These are phyloP conservation scores for Termitomyces sp. DNA, from an alignment of 768 basidiomycete genomes.

Conservation along the genomic window DNA sequence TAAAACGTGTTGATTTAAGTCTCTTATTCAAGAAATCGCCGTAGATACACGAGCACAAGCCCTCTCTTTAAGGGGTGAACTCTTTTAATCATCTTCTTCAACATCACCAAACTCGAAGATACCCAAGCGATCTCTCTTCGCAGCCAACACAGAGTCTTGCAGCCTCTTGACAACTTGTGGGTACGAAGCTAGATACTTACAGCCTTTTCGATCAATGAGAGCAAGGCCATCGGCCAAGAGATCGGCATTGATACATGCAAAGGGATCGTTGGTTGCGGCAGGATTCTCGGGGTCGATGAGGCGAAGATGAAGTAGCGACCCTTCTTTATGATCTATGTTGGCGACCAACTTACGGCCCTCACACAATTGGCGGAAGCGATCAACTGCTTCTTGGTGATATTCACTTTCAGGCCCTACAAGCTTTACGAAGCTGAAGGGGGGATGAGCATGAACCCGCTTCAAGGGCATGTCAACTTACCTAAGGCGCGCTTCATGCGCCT, in stretches of 20 bases:
- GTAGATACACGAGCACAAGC: background rate
- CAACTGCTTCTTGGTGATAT: conserved; percentile 79
- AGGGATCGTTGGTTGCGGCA: conserved; percentile 55
- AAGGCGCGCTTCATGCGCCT: conserved; percentile 91
- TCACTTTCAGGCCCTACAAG: conserved; percentile 78
- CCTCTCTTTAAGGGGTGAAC: background rate
- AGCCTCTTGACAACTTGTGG: conserved; percentile 63
- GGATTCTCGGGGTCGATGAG: conserved; percentile 88
- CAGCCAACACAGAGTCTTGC: conserved; percentile 50
- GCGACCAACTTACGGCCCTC: conserved; percentile 96
- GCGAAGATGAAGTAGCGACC: conserved; percentile 74
- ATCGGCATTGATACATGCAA: conserved; percentile 83
- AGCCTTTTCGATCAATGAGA: conserved; percentile 68
- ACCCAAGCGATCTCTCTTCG: conserved; percentile 71
- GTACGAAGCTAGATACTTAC: conserved; percentile 68
- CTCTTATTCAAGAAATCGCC: background rate
- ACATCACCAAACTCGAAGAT: conserved; percentile 94
- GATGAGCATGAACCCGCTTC: background rate
- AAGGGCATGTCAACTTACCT: conserved; percentile 39
- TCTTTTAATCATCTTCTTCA: conserved; percentile 65
- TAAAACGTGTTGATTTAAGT: background rate
- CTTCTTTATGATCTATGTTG: conserved; percentile 88
- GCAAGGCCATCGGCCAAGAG: conserved; percentile 87
- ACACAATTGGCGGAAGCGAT: conserved; percentile 78
- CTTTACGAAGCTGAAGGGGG: conserved; percentile 71